Base-by-base conservation (phyloP, 2,329 filamentous ascomycete species). In the Paracorniculantispora psalliotae region DNA sequence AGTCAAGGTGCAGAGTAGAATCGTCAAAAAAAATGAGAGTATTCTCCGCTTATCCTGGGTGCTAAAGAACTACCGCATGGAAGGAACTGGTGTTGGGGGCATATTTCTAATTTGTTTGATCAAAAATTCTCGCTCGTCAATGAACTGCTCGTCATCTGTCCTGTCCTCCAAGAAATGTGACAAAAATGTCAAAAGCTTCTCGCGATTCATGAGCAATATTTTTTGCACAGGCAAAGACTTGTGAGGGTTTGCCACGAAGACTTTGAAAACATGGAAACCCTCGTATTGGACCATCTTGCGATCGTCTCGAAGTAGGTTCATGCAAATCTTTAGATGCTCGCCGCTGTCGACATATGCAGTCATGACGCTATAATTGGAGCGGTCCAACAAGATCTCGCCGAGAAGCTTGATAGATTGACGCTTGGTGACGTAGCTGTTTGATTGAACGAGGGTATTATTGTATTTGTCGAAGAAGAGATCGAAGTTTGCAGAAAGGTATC, bases 211-310 rank as follows among this genome's bases (percentile, higher is more conserved):
- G 66, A 97, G 87, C 63, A 99, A 78, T 68, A 99, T 96, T 71
- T 93, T 91, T 72, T 96, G 92, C 51, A 99, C 94, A 35, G 92
- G 91, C 61, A 93, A 81, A n/a, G 91, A 96, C 77, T 99, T 99
- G 79, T 97, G 92, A 8, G 94, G 94, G 72, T 99, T 99, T 61
- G 94, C 94, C 57, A 97, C 94, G 74, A 99, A 99, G 63, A 99
- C 93, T 80, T 99, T 99, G 82, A 99, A 99, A 44, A 99, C 93
- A 72, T 99, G 94, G 73, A 99, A 99, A 8, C 92, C 94, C 73
- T 99, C 94, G 72, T 99, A 99, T 75, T 97, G 94, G 62, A 99
- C 94, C 92, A 99, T 99, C 74, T 96, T 94, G 66, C 93, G 86
- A 73, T 97, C 93, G 72, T 97, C 94, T 65, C 92, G 88, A 62